Percentiles rank a stretch among this genome's conserved stretches.
These are phyloP conservation scores for Paralagenidium karlingii DNA, from an alignment of 352 stramenopile genomes.

Conservation along the genomic window DNA sequence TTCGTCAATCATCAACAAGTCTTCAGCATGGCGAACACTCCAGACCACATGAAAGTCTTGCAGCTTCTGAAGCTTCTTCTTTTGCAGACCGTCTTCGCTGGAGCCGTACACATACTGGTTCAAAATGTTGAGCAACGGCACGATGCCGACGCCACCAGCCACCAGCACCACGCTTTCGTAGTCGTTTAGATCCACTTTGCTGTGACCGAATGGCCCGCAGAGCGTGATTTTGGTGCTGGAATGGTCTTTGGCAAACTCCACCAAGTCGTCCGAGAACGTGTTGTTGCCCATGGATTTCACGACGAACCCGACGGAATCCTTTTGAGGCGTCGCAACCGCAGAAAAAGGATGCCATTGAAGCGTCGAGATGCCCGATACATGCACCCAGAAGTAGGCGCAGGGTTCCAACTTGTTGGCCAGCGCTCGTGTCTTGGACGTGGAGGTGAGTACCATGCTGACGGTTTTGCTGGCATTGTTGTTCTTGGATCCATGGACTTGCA, in stretches of 20 bases:
- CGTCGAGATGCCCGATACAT: constrained; percentile 40
- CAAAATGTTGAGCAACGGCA: constrained; percentile 55
- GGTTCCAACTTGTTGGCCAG: constrained; percentile 39
- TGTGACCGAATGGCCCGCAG: constrained; percentile 53
- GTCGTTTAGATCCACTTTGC: constrained; percentile 38
- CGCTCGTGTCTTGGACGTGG: constrained; percentile 39
- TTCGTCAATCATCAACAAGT: neutral
- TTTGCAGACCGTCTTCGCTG: constrained; percentile 46
- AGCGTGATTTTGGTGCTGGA: constrained; percentile 32
- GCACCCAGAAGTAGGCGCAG: constrained; percentile 66
- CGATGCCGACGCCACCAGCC: constrained; percentile 66
- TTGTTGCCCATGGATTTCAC: constrained; percentile 28
- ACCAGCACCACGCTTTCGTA: constrained; percentile 61
- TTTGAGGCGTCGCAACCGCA: constrained; percentile 49
- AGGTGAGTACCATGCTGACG: constrained; percentile 41
- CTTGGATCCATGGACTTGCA: constrained; percentile 17
- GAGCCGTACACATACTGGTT: no score
- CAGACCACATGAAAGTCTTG: constrained; percentile 5
- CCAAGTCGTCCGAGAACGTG: constrained; percentile 39
- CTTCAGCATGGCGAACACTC: neutral
- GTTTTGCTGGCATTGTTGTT: no score
- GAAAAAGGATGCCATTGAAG: constrained; percentile 77
- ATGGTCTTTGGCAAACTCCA: constrained; percentile 13
- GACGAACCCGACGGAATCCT: constrained; percentile 67
- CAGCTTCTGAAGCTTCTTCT: constrained; percentile 18